Evolutionary conservation across 257 asterid genomes (phyloP).

Genomic region (Petrea volubilis): DNA sequence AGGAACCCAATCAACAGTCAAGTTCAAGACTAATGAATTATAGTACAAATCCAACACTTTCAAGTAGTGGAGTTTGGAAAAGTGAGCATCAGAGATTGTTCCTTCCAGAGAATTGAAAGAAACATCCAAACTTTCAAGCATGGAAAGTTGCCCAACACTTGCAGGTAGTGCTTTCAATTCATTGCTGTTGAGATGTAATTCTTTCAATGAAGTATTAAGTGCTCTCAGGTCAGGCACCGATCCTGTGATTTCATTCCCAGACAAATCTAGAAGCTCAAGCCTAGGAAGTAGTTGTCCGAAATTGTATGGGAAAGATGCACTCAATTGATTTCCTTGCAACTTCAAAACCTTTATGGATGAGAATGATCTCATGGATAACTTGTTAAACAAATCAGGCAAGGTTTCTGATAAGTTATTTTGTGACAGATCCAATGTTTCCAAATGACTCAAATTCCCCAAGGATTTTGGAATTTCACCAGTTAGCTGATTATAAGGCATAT

Average conservation of each 20-base stretch:
- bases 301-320: constrained; percentile 13
- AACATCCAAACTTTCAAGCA: not conserved
- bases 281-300: too few relatives aligned
- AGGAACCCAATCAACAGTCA: constrained; percentile 27
- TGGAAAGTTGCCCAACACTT: constrained; percentile 20
- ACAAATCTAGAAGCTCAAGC: not conserved
- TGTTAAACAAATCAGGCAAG: not conserved
- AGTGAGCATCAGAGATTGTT: constrained; percentile 22
- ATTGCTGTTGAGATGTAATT: not conserved
- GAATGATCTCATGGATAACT: not conserved
- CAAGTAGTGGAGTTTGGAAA: constrained; percentile 26
- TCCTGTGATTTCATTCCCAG: constrained; percentile 23
- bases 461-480: constrained; percentile 32
- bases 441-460: constrained; percentile 3
- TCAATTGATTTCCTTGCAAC: constrained; percentile 15
- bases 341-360: not conserved
- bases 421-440: not conserved
- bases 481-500: constrained; percentile 6
- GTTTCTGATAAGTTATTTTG: not conserved
- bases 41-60: constrained; percentile 24
- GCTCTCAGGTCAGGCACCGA: constrained; percentile 9
- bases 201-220: not conserved
- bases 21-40: constrained; percentile 20
- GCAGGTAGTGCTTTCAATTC: not conserved
- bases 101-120: constrained; percentile 29